Evolutionary conservation across 129 eudicot genomes (phyloP).

Genomic region (Saussurea involucrata): DNA sequence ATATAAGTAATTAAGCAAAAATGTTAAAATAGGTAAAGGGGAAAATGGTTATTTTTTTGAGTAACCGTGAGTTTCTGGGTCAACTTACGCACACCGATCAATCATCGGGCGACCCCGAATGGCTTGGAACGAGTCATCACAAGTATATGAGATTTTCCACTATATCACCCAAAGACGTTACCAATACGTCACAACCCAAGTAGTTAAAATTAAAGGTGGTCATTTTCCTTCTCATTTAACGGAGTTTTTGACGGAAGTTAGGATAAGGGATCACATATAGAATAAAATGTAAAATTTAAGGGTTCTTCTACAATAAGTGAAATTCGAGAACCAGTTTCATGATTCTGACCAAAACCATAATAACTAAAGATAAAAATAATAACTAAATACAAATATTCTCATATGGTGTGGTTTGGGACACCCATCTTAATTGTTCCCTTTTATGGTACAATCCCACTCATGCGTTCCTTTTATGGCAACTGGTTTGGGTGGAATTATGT

Average conservation of each 20-base stretch:
- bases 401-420: conserved; percentile 5
- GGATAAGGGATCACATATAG: background rate
- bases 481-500: background rate
- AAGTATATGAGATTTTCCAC: too few relatives aligned
- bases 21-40: background rate
- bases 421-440: conserved; percentile 14
- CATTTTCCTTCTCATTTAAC: background rate
- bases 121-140: too few relatives aligned
- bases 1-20: background rate
- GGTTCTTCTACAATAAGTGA: background rate
- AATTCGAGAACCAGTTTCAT: background rate
- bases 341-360: background rate
- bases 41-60: too few relatives aligned
- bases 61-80: too few relatives aligned
- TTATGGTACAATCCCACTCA: background rate
- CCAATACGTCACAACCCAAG: too few relatives aligned
- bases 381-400: background rate
- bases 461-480: conserved; percentile 24
- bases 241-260: background rate
- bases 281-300: background rate
- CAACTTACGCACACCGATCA: too few relatives aligned
- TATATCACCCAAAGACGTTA: too few relatives aligned
- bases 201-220: too few relatives aligned
- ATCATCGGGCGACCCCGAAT: too few relatives aligned
- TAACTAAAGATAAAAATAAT: background rate